Conservation (phyloP, 2,329 filamentous ascomycete genomes). For the Fusarium phyllophilum region DNA sequence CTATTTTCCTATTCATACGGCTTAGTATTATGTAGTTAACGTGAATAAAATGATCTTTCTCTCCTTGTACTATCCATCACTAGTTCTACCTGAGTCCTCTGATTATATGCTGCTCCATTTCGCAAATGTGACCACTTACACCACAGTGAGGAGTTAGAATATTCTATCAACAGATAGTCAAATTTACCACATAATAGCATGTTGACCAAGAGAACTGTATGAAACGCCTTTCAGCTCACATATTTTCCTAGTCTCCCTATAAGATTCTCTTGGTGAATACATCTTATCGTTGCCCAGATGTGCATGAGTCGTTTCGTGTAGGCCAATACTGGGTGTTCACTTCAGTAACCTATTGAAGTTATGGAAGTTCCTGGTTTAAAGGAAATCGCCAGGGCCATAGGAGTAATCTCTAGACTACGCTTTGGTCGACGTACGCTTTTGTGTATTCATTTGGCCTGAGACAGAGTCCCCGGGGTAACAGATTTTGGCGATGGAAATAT, state of each 20-base stretch:
- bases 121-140: not conserved
- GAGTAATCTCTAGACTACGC: not conserved
- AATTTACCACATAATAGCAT: not conserved
- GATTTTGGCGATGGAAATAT: not conserved
- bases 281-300: not conserved
- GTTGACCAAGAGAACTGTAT: not conserved
- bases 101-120: not conserved
- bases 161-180: not conserved
- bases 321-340: not conserved
- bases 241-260: not conserved
- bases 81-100: not conserved
- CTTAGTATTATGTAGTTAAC: not conserved
- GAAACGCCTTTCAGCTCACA: not conserved
- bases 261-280: too few species aligned
- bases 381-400: too few species aligned
- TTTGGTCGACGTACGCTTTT: not conserved
- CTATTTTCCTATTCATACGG: not conserved
- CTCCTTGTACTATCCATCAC: too few species aligned
- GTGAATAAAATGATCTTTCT: too few species aligned
- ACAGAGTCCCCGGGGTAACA: not conserved
- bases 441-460: not conserved
- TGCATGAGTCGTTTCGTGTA: not conserved
- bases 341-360: not conserved
- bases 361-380: not conserved
- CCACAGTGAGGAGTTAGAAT: not conserved